Base-by-base conservation (phyloP, 176 grass and related monocot genomes). In the Triticum timopheevii region DNA sequence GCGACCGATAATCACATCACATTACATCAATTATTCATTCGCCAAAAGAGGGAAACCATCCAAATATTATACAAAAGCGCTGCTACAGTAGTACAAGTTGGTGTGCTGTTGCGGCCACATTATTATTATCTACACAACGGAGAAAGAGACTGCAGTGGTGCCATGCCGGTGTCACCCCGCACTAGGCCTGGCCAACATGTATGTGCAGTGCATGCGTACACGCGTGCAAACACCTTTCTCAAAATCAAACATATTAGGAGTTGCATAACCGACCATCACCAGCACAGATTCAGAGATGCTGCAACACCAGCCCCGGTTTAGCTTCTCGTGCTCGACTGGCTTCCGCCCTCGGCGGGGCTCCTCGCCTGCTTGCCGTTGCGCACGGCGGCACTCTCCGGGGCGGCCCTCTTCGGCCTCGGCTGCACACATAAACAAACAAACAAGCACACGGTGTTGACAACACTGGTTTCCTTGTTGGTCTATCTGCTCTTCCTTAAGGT, bases 341-440 rank as follows among this genome's bases (percentile, higher is more conserved):
- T 80, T 47, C 70, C 86, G 36, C 36, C 82, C 11, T 91, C 89
- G 9, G 67, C 39, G 8, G 65, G 76, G 16, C 84, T 86, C 77
- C 88, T 94, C 13, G 81, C 88, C 73, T 94, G 96, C 66, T 95
- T 94, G 61, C 80, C 88, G 77, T 94, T 91, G 69, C 94, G 90
- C 1, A 71, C 82, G 65, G 84, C 40, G 0, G 88, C 56, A 52
- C 84, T 90, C 40, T 89, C 93, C 10, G 88, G 76, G 5, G 93
- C 96, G 63, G 96, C 93, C 91, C 96, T 92, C 80, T 94, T 95
- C 65, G 86, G 93, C 77, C 93, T 92, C 93, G 92, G 64, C 96
- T 98, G 36, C 5, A 49, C 8, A 54, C 50, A 19, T 2, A 19
- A 0, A 19, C 6, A 54, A 17, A 17, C 5, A 47, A 13, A 44